Evolutionary conservation across 345 rosid species (phyloP), one percentile per base, ranked within the genome.

Genomic region (Pistacia integerrima): DNA sequence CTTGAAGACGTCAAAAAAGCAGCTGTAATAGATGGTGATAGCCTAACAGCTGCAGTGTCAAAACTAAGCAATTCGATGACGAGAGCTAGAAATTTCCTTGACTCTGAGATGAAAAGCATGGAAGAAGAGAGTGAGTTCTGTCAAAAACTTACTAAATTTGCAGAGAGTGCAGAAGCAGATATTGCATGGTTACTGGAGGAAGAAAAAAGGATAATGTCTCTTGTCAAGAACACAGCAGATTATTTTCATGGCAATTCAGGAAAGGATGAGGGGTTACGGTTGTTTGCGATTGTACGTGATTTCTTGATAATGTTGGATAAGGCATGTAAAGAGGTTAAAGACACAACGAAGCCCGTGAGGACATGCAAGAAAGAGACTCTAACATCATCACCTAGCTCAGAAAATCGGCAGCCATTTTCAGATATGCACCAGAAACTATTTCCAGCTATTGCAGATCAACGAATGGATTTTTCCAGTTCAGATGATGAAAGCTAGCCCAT

Each of bases 261-360:
- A 1, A 91, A 81, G 70, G 86, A 87, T 44, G 98, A 93, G 85
- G 98, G 98, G n/a, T 57, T 90, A 52, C 90, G 97, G 49, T 81
- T 94, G 81, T 94, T 94, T 62, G 82, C 79, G n/a, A 88, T 89
- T 20, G 91, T 93, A 4, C 85, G 95, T 0, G 94, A 93, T 77
- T 94, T 94, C 90, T 84, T 93, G 85, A 30, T 85, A 10, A 93
- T 90, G 92, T 52, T 94, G 74, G 98, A 91, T 73, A 90, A 85
- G 85, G 86, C 79, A 65, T 93, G 98, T 77, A 90, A 73, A 82
- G 86, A 93, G 69, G 83, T 91, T 52, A 83, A 69, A 74, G 93
- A 82, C 55, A 64, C 79, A 52, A 36, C 67, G 11, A 85, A 82
- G 78, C 73, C 85, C 2, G 46, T 2, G 6, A 88, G 17, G 76